Base-by-base conservation (phyloP, 2,329 filamentous ascomycete genomes). In the Calonectria henricotiae region DNA sequence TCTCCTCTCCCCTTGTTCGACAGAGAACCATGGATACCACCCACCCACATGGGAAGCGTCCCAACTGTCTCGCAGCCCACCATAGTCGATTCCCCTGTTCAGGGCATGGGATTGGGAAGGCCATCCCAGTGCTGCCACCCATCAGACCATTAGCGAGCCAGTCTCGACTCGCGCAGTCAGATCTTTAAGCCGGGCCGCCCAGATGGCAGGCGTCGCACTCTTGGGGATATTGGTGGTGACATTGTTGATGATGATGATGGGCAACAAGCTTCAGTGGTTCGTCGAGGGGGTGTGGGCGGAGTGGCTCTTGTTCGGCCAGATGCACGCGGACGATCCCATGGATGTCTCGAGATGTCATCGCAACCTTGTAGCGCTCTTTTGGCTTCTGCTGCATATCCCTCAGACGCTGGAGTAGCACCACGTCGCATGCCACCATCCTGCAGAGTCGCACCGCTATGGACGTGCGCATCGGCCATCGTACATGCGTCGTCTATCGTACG, bases 131-230 rank as follows among this genome's bases (percentile, higher is more conserved):
- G 49, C 35, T 65, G 67, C 27, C 62, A 69, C 30, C 67, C 62
- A 66, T 69, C 67, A 69, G 67, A 37, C 67, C 67, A 69, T 62
- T 69, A 69, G 67, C 67, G 67, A 69, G 67, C 67, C 67, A 69
- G 62, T 69, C 67, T 70, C 58, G 68, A 63, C 64, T 58, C 64
- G 41, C 47, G 43, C 68, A 63, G 68, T 25, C 64, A 70, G 64
- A 67, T 70, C 67, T 69, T 35, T 54, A 47, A 63, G 58, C 30
- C 64, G 65, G 65, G 37, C 65, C 58, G 68, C 58, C 35, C 23
- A 64, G 68, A 70, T 70, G 63, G 60, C 32, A 67, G 63, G 55
- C 39, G 55, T 25, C 55, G 55, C 37, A 30, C 58, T 47, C 35
- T 55, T 46, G 43, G 49, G 49, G 55, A 62, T 43, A 64, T 58